Conservation (phyloP, 352 stramenopile genomes). For the Phytophthora pini region DNA sequence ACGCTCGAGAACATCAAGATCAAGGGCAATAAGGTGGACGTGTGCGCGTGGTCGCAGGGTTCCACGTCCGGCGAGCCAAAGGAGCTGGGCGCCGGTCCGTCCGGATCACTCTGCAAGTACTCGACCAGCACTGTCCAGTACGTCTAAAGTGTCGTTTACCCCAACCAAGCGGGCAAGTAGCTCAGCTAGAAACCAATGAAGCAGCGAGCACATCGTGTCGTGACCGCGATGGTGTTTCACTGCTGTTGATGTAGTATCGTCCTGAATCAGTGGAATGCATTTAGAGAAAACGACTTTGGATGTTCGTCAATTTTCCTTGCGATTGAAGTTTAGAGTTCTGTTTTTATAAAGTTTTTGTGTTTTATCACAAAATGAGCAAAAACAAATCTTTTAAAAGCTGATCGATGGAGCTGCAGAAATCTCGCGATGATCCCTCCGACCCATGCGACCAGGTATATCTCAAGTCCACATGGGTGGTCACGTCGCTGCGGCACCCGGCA, state of each 20-base stretch:
- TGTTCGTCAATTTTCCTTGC: too few species aligned
- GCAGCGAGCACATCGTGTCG: background rate
- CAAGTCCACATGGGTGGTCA: conserved; percentile 45
- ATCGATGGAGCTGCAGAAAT: conserved; percentile 15
- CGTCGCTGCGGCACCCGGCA: conserved; percentile 49
- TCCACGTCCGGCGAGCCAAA: conserved; percentile 19
- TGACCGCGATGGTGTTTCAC: background rate
- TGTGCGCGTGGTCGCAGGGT: conserved; percentile 26
- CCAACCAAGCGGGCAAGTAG: background rate
- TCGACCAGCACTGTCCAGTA: conserved; percentile 29
- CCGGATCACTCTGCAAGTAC: conserved; percentile 31
- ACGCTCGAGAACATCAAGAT: conserved; percentile 52
- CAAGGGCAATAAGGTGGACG: conserved; percentile 29
- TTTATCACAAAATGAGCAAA: background rate
- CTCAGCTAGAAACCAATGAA: background rate
- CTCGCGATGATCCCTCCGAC: conserved; percentile 11
- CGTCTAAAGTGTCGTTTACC: background rate
- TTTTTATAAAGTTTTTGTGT: too few species aligned
- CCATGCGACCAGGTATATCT: conserved; percentile 33
- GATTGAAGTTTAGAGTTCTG: too few species aligned
- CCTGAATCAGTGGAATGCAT: background rate
- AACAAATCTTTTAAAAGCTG: background rate
- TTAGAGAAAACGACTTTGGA: background rate
- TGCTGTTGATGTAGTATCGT: background rate
- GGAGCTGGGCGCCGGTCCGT: conserved; percentile 15